Base-by-base conservation (phyloP, 139 green algal genomes). In the Chlamydomonas sp. region DNA sequence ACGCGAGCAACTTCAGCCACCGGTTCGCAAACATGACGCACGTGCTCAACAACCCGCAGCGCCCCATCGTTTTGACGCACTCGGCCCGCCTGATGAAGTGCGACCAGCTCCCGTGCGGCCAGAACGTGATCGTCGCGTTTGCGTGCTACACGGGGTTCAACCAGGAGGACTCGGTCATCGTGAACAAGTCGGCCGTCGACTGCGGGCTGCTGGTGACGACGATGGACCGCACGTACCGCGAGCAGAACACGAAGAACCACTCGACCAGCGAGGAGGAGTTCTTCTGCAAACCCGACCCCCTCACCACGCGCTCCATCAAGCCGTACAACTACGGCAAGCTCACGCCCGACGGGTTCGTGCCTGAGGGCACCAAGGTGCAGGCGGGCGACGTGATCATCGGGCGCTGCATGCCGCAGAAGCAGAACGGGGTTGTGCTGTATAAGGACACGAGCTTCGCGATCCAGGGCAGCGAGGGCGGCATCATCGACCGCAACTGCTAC, bases 161-260 rank as follows among this genome's bases (percentile, higher is more conserved):
- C 77, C 84, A 90, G 72, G 84, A 90, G 69, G 84, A 90, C 71
- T 80, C 71, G 31, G 43, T 89, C 24, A 88, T 90, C 48, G 73
- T 81, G 62, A 81, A 79, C 65, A 66, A 75, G 31, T 72, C 63
- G 0, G 70, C 78, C 31, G 85, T 90, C 13, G 83, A 89, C 59
- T 73, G 84, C 20, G 84, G 84, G 24, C 77, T 90, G 36, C 83
- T 87, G 67, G 58, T 73, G 13, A 84, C 73, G 3, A 84, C 85
- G 28, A 80, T 81, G 58, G 86, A 81, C 76, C 36, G 70, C 1
- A 81, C 81, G n/a, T 85, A 75, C 74, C 33, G 68, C 0, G 77
- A 80, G 49, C 49, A 72, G 62, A 60, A 72, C 68, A 61, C 67
- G 31, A 65, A 65, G 63, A 73, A 70, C 31, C 59, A 73, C 59